Evolutionary conservation across 75 land plant species (phyloP).

Genomic region (Picea glauca): DNA sequence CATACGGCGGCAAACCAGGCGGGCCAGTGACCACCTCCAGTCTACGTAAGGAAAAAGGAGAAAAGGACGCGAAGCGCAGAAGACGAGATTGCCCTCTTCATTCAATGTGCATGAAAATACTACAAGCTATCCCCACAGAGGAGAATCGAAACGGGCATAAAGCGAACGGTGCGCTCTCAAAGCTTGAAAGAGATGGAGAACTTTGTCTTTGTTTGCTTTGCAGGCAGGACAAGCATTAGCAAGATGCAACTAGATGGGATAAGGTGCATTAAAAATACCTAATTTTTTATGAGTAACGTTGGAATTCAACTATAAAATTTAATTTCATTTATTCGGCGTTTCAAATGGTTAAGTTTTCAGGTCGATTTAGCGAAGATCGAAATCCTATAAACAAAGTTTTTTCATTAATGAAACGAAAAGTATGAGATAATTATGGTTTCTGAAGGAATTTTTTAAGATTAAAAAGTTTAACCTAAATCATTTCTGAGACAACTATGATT

Average conservation of each 20-base stretch:
- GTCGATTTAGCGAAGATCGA: too few relatives aligned
- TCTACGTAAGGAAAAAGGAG: not conserved
- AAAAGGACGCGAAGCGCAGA: not conserved
- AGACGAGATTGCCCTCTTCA: not conserved
- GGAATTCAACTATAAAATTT: too few relatives aligned
- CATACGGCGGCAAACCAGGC: conserved; percentile 5
- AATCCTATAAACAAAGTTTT: too few relatives aligned
- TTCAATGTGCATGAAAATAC: conserved; percentile 8
- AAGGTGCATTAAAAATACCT: not conserved
- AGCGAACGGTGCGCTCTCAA: not conserved
- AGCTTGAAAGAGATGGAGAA: not conserved
- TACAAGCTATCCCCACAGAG: not conserved
- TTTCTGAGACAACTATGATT: too few relatives aligned
- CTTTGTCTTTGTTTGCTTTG: not conserved
- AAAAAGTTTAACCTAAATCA: too few relatives aligned
- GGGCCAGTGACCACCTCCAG: not conserved
- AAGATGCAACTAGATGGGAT: not conserved
- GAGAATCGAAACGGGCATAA: not conserved
- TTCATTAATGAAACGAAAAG: too few relatives aligned
- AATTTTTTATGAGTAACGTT: too few relatives aligned
- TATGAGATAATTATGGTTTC: too few relatives aligned
- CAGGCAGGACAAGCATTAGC: not conserved
- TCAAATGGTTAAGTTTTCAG: too few relatives aligned
- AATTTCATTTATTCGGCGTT: too few relatives aligned
- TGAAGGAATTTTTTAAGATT: too few relatives aligned